Base-by-base conservation (phyloP, 345 rosid genomes). In the Raphanus sativus region DNA sequence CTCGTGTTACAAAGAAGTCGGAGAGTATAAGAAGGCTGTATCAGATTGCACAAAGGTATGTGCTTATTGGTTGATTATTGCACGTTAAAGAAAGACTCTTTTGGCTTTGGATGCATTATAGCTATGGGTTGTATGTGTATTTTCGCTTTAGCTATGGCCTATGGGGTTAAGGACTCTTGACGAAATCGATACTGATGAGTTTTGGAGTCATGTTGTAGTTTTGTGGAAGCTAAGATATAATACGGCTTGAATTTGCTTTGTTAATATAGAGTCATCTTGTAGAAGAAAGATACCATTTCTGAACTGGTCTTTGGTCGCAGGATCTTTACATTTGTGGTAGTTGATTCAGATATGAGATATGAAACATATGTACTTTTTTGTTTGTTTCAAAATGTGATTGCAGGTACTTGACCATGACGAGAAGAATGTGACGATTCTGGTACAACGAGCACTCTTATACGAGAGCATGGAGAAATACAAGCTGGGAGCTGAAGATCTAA, bases 381-480 rank as follows among this genome's bases (percentile, higher is more conserved):
- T 63, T 25, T 17, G 62, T 56, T 26, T 70, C 21, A 40, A 58
- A 73, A 67, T 65, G 65, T 36, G 71, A 32, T 79, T 81, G 80
- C 83, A 95, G 99, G 99, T 89, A 65, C 86, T 95, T 13, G 94
- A 89, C 29, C 83, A 84, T 0, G 96, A 95, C 73, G 86, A 84
- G 10, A 67, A 79, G 77, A 91, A 95, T 62, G 97, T 91, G 34
- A 67, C 90, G 1, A 89, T 86, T 34, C 86, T 90, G 16, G 97
- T 92, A 32, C 98, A 95, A 81, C 94, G 98, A 32, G 98, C 99
- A 15, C 90, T 95, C 6, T 83, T 95, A 76, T 95, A 95, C 52
- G 99, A 95, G 84, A 92, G 98, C 76, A 95, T 95, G 99, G 98
- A 95, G 82, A 95, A 95, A 83, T 95, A 95, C 82, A 92, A 82